phyloP scores from a whole-genome alignment of 1,284 basidiomycete genomes.

The Earliella scabrosa region DNA sequence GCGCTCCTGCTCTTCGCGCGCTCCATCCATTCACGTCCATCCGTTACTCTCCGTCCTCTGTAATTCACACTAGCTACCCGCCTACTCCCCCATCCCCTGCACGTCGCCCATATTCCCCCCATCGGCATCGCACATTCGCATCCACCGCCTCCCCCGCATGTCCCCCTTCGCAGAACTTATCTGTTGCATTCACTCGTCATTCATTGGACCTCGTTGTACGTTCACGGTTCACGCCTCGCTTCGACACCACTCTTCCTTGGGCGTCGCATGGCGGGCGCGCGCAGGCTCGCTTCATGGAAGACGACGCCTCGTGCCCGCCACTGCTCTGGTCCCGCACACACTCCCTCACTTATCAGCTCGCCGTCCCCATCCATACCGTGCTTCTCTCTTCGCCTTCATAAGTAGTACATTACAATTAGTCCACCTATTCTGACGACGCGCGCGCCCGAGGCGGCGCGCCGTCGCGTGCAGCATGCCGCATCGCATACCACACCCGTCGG shows the following conservation, averaged over 20 bases:
- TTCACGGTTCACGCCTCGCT: conserved; percentile 17
- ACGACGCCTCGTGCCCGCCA: conserved; percentile 9
- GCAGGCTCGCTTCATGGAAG: conserved; percentile 13
- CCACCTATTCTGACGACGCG: conserved; percentile 24
- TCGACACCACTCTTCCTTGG: conserved; percentile 2
- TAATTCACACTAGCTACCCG: conserved; percentile 8
- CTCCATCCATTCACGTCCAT: neutral
- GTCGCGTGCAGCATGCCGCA: conserved; percentile 27
- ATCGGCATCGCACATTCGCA: conserved; percentile 7
- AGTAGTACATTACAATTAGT: conserved; percentile 28
- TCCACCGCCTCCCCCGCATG: conserved; percentile 10
- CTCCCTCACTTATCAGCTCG: conserved; percentile 14
- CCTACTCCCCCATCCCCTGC: neutral
- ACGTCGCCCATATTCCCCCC: neutral
- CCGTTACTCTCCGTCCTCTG: conserved; percentile 9
- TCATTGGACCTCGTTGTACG: conserved; percentile 25
- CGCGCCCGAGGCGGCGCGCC: conserved; percentile 20
- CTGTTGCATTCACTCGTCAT: conserved; percentile 24
- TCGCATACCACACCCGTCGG: conserved; percentile 12
- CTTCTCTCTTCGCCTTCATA: conserved; percentile 17
- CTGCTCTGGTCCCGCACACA: conserved; percentile 18
- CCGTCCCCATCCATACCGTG: conserved; percentile 10
- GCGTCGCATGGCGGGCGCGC: conserved; percentile 15
- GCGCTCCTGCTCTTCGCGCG: conserved; percentile 15
- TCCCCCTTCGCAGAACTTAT: conserved; percentile 18